Percentiles rank a stretch among this genome's conserved stretches.
These are phyloP conservation scores for Protomyces macrosporus DNA, from an alignment of 1,139 yeast genomes.

Conservation along the genomic window DNA sequence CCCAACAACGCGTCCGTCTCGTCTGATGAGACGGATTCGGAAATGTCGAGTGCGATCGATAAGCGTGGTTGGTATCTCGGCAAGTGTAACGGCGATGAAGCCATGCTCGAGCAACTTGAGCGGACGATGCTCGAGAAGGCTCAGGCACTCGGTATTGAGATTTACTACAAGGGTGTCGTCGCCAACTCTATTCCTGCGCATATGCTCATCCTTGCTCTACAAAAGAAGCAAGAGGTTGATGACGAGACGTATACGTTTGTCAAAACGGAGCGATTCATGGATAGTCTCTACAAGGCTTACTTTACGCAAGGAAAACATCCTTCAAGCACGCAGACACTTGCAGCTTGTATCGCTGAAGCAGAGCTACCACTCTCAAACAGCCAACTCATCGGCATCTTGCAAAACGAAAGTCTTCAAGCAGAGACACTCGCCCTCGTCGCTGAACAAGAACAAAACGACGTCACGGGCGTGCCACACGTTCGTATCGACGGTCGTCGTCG, in stretches of 20 bases:
- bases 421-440: constrained; percentile 5
- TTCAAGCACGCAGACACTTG: not conserved
- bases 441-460: constrained; percentile 12
- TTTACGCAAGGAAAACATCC: constrained; percentile 9
- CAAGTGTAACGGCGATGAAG: constrained; percentile 7
- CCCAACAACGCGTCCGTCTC: not conserved
- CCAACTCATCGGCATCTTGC: not conserved
- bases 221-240: not conserved
- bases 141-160: constrained; percentile 1
- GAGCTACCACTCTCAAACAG: not conserved
- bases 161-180: constrained; percentile 5
- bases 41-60: not conserved
- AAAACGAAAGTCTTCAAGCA: not conserved
- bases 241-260: not conserved
- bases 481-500: constrained; percentile 12
- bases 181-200: constrained; percentile 3
- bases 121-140: constrained; percentile 7
- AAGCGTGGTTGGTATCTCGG: constrained; percentile 13
- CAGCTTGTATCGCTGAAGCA: constrained; percentile 3
- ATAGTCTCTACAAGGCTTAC: constrained; percentile 4
- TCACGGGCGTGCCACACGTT: constrained; percentile 7
- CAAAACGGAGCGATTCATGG: constrained; percentile 1
- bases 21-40: not conserved
- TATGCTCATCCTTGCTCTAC: not conserved
- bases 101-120: not conserved